Evolutionary conservation across 257 asterid species (phyloP).

Genomic region (Lithospermum erythrorhizon): DNA sequence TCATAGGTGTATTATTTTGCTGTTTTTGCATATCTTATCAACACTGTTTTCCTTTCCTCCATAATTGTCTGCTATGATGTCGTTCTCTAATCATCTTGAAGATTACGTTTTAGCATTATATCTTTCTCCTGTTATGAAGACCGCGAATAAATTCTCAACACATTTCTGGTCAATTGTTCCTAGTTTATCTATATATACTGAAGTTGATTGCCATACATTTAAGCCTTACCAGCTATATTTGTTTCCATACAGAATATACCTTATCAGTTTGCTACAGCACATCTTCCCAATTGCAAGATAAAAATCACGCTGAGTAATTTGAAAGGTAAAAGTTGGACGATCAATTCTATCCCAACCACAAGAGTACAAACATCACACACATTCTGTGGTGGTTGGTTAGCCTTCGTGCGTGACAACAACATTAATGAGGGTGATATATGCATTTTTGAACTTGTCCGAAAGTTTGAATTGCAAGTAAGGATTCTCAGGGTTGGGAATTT

Average conservation of each 20-base stretch:
- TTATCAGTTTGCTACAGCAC: constrained; percentile 70
- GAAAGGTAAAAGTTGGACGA: constrained; percentile 75
- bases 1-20: background rate
- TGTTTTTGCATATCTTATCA: background rate
- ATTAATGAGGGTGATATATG: constrained; percentile 69
- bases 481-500: constrained; percentile 64
- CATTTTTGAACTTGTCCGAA: constrained; percentile 70
- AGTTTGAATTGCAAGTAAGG: constrained; percentile 61
- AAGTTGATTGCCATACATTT: no score
- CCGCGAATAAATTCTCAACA: no score
- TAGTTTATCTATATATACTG: no score
- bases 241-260: constrained; percentile 61
- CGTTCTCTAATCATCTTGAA: no score
- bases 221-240: background rate
- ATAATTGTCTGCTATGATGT: no score
- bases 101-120: no score
- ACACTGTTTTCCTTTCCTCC: no score
- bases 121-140: no score
- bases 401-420: constrained; percentile 77
- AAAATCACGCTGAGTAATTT: constrained; percentile 65
- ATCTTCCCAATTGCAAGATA: constrained; percentile 79
- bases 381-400: constrained; percentile 94
- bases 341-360: constrained; percentile 80
- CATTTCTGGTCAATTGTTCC: no score
- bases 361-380: constrained; percentile 87